Percentiles rank a stretch among this genome's conserved stretches.
Evolutionary conservation across 1,284 basidiomycete species (phyloP).

Genomic region (Sporisorium reilianum): DNA sequence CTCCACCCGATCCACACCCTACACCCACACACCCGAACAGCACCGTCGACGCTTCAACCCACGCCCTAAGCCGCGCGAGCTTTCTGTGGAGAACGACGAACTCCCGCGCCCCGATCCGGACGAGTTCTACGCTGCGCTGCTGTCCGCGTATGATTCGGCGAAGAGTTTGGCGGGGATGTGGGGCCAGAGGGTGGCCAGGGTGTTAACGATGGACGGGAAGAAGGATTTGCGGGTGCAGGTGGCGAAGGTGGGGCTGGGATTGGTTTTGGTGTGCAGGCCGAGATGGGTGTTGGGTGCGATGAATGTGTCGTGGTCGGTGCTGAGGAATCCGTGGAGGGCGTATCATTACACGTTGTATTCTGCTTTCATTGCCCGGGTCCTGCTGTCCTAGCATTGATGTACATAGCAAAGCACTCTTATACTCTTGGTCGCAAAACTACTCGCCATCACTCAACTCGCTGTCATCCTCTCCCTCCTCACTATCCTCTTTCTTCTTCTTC

Average conservation of each 20-base stretch:
- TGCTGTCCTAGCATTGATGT: neutral
- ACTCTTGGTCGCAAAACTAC: neutral
- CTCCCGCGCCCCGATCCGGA: conserved; percentile 14
- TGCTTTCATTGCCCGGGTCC: neutral
- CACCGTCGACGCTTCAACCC: conserved; percentile 10
- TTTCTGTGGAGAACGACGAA: conserved; percentile 10
- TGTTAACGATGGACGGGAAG: conserved; percentile 13
- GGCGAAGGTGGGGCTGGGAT: conserved; percentile 10
- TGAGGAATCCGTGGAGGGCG: conserved; percentile 17
- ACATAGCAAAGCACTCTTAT: neutral
- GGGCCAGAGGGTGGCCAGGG: neutral
- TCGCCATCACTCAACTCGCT: conserved; percentile 25
- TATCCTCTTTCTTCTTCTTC: conserved; percentile 15
- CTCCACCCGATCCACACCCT: conserved; percentile 8
- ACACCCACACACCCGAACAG: conserved; percentile 2
- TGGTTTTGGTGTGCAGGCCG: conserved; percentile 9
- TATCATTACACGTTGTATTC: conserved; percentile 18
- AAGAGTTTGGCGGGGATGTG: conserved; percentile 4
- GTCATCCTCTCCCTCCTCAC: conserved; percentile 9
- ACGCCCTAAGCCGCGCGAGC: conserved; percentile 3
- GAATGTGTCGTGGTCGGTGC: neutral
- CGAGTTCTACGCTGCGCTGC: conserved; percentile 1
- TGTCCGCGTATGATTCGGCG: conserved; percentile 11
- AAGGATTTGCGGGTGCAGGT: conserved; percentile 5
- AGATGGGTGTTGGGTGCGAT: conserved; percentile 13